phyloP scores from a whole-genome alignment of 2,329 filamentous ascomycete genomes.

The Cladosporium sp. region DNA sequence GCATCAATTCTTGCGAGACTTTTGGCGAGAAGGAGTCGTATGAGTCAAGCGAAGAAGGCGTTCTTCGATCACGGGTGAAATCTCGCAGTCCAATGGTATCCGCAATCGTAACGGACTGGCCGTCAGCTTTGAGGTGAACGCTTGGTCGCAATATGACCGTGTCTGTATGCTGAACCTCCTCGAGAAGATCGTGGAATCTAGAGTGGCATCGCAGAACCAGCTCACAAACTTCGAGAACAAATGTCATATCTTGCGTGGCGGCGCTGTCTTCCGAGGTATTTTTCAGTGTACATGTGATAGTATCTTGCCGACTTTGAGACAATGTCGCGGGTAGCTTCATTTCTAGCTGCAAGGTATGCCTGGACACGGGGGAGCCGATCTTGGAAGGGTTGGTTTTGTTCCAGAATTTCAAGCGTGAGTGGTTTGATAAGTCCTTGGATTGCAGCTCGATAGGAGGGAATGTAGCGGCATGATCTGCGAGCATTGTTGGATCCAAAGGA shows the following conservation, averaged over 20 bases:
- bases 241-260: not conserved
- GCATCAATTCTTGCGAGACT: not conserved
- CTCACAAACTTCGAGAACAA: not conserved
- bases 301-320: not conserved
- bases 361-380: not conserved
- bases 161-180: not conserved
- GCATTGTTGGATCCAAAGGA: not conserved
- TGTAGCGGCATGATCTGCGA: not conserved
- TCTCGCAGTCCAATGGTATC: not conserved
- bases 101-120: not conserved
- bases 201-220: not conserved
- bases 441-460: not conserved
- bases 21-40: not conserved
- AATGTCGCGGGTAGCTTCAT: not conserved
- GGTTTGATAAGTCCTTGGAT: not conserved
- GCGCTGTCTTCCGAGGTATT: not conserved
- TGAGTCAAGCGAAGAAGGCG: not conserved
- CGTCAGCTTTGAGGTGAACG: not conserved
- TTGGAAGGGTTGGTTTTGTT: not conserved
- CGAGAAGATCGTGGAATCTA: not conserved
- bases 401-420: not conserved
- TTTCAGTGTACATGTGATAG: not conserved
- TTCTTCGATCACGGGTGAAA: not conserved
- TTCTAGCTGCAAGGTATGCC: not conserved
- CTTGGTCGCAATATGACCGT: not conserved